Conservation (phyloP, 805 yeast species). For the Jamesozyma lodderae region DNA sequence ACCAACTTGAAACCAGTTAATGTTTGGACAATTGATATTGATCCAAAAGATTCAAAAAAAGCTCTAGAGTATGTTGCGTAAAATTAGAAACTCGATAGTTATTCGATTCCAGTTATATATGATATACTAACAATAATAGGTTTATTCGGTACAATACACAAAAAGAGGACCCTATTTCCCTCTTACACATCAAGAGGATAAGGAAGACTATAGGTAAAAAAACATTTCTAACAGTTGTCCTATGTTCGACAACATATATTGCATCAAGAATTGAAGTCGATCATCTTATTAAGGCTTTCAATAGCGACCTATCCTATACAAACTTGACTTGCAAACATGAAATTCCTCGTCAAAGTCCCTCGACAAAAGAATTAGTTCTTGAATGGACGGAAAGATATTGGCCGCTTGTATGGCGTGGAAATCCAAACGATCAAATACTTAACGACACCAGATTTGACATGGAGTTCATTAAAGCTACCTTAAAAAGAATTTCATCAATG, state of each 20-base stretch:
- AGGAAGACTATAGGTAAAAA: conserved; percentile 26
- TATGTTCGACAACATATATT: conserved; percentile 38
- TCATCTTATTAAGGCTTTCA: conserved; percentile 8
- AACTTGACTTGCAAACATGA: conserved; percentile 15
- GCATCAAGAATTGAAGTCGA: conserved; percentile 23
- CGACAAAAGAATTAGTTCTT: conserved; percentile 53
- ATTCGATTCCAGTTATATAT: neutral
- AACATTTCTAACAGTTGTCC: conserved; percentile 26
- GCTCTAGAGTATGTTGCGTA: conserved; percentile 17
- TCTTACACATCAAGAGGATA: conserved; percentile 45
- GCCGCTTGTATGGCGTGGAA: conserved; percentile 94
- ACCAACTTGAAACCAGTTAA: conserved; percentile 8
- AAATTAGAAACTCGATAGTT: neutral
- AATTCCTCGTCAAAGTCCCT: conserved; percentile 60
- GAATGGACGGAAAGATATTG: conserved; percentile 64
- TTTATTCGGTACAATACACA: conserved; percentile 23
- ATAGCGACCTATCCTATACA: conserved; percentile 11
- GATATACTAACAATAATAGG: conserved; percentile 4
- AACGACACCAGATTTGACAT: conserved; percentile 47
- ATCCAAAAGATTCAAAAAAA: conserved; percentile 30
- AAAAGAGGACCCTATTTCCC: conserved; percentile 22
- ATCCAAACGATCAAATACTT: conserved; percentile 65
- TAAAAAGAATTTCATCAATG: conserved; percentile 22
- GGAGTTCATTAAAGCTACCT: conserved; percentile 31
- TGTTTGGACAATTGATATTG: conserved; percentile 43